Base-by-base conservation (phyloP, 2,329 filamentous ascomycete species). In the Verticillium nubilum region DNA sequence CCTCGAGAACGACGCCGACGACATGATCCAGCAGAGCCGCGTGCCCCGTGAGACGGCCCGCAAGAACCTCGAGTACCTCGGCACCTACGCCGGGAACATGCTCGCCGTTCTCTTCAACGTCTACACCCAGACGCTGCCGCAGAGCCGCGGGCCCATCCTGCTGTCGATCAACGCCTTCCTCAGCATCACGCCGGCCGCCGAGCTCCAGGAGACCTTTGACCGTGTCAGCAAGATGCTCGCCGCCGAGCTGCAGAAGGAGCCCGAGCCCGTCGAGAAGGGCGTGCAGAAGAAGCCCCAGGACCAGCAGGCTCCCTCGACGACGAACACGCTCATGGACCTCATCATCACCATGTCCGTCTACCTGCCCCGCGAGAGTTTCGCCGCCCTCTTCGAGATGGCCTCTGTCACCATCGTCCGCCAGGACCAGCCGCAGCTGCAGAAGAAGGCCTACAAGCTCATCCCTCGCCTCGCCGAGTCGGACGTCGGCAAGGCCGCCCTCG, bases 371-470 rank as follows among this genome's bases (percentile, higher is more conserved):
- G 87, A 93, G 58, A 96, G 91, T 74, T 97, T 96, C 65, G 81
- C 84, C 19, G 83, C 88, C 5, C 84, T 99, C 2, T 98, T 99
- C 76, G 88, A 88, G 66, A 93, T 98, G 70, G 91, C 94, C 0
- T 82, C 90, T 0, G 83, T 91, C 27, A 89, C 97, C 60, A 88
- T 98, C 65, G 87, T 89, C 71, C 91, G 88, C 69, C 82, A 89
- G 59, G 84, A 90, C 37, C 94, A 98, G 70, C 90, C 94, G 10
- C 94, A 98, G 73, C 79, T 99, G 35, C 94, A 98, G 74, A 99
- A 99, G 85, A 99, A 99, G 77, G 94, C 95, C 0, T 99, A 99
- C 80, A 98, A 98, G 79, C 84, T 99, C 57, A 96, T 99, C 56
- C 94, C 95, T 3, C 88, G 95, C 58, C 84, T 99, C 47, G 89